Base-by-base conservation (phyloP, 495 filamentous ascomycete genomes). In the Podospora pseudocomata region DNA sequence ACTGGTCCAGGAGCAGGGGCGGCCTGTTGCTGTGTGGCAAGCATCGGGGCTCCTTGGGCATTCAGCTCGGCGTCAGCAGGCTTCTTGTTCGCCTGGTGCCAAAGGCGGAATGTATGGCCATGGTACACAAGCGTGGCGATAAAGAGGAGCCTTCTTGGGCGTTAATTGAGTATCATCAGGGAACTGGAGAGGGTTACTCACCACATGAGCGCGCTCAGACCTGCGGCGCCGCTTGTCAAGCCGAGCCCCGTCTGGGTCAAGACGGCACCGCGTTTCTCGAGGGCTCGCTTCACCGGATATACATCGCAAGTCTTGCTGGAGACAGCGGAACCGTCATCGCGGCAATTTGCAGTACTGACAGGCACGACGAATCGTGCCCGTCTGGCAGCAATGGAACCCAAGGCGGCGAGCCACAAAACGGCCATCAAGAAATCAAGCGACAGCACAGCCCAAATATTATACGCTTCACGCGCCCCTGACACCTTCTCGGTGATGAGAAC, bases 401-500 rank as follows among this genome's bases (percentile, higher is more conserved):
- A 75, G n/a, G 77, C 80, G 4, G 81, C 77, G 23, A 84, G 72
- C 81, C 81, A 84, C 34, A 84, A 74, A 71, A 84, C 68, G 23
- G 78, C 75, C 77, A 84, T 78, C 30, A 83, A 69, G 30, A 75
- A 67, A 67, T 84, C 81, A 16, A 84, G 73, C 4, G 77, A 67
- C n/a, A 84, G 74, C 28, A 82, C 65, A 18, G 82, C 81, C 79
- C 79, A 81, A 44, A 80, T 82, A 69, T 84, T 83, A 68, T 84
- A 84, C 9, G 69, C 74, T 1, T 68, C 55, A 18, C 68, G 73
- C 20, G 79, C 79, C 9, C 71, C 68, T 5, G 74, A 18, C 6
- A 80, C 74, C 39, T 80, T 81, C 66, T 84, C 81, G 2, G 77
- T 70, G 5, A 82, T 69, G 65, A 85, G 68, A 19, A 70, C 71